Percentiles rank a stretch among this genome's conserved stretches.
phyloP scores from a whole-genome alignment of 352 stramenopile species.

The Globisporangium acanthophoron region DNA sequence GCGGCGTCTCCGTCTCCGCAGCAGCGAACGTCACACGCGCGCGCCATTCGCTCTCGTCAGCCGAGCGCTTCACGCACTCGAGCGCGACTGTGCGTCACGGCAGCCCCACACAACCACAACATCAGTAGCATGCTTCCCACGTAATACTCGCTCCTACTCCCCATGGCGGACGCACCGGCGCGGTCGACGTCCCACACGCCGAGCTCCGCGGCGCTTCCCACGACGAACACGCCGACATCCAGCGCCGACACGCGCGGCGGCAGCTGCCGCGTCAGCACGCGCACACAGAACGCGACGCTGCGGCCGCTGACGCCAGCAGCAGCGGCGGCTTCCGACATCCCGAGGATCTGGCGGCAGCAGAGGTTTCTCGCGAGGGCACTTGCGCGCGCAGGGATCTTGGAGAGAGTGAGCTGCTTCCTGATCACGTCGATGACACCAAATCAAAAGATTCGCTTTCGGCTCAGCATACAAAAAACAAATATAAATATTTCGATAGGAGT shows the following conservation, averaged over 20 bases:
- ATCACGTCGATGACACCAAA: background rate
- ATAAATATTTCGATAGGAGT: no score
- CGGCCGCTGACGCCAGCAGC: no score
- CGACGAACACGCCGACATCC: conserved; percentile 32
- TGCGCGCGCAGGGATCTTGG: no score
- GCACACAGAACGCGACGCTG: conserved; percentile 27
- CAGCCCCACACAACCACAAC: background rate
- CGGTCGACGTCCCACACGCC: conserved; percentile 53
- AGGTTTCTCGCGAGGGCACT: no score
- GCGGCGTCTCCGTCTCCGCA: conserved; percentile 11
- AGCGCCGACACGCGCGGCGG: conserved; percentile 1
- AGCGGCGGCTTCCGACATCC: background rate
- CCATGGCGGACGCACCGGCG: conserved; percentile 24
- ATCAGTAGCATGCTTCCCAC: background rate
- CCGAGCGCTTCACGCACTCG: conserved; percentile 19
- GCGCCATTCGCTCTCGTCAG: conserved; percentile 35
- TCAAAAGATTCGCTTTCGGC: background rate
- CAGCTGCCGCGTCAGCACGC: conserved; percentile 21
- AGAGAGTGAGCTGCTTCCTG: no score
- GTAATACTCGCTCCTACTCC: no score
- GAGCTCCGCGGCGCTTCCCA: conserved; percentile 47
- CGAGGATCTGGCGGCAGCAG: no score
- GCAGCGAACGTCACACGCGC: conserved; percentile 23
- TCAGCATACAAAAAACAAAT: background rate
- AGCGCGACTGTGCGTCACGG: conserved; percentile 31